Evolutionary conservation across 805 yeast species (phyloP), one percentile per base, ranked within the genome.

Genomic region (Sungouiella thailandica): DNA sequence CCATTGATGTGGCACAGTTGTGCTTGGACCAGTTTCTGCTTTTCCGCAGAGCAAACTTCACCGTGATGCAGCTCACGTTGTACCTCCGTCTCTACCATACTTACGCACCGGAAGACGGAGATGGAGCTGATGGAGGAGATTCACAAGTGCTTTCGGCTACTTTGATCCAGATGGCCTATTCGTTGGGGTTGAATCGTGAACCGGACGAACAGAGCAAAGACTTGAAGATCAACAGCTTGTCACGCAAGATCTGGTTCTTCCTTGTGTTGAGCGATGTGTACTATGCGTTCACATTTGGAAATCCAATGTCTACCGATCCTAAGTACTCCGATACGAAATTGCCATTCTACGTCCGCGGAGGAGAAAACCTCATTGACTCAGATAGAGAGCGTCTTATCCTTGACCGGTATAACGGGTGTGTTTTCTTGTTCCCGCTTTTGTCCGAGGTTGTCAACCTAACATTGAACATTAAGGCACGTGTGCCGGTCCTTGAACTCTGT

Each of bases 151-250:
- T 54, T 22, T 48, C 41, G 30, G 56, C 61, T 6, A 36, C 37
- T 12, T 15, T 52, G 11, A 57, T 78, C 11, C 85, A 79, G 47
- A 77, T 81, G 82, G 84, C 81, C 0, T 66, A 74, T 34, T 68
- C 80, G 24, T 67, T 80, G 42, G 89, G 88, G 0, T 50, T 81
- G 17, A 80, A 81, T 50, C 65, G 87, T 44, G 88, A 81, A 42
- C 87, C 88, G 1, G 70, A 65, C 11, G 52, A 46, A 11, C 36
- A 38, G 11, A 33, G 38, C 20, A 40, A 40, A 4, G 45, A 50
- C 28, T 46, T 45, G 38, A 45, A 41, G 36, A 31, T 33, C 16
- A 41, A 47, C 30, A 40, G 47, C 33, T 37, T 57, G 16, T 40
- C 50, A 8, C 34, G 62, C 25, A 57, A 55, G 23, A 39, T 57